Evolutionary conservation across 2,329 filamentous ascomycete genomes (phyloP).

Genomic region (Xylaria sp.): DNA sequence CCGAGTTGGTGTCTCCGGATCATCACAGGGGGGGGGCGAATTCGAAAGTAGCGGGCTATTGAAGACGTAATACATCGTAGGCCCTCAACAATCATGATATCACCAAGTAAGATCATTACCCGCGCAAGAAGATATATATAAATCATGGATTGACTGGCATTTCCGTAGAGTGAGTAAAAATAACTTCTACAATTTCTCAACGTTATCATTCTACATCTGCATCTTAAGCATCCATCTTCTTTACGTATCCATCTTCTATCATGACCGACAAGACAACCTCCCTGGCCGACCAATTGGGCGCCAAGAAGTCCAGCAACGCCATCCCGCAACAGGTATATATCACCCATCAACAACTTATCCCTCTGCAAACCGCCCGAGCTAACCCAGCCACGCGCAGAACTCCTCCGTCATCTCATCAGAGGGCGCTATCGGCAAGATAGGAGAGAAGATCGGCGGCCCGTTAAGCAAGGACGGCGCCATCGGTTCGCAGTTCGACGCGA

Average conservation of each 20-base stretch:
- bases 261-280: conserved; percentile 24
- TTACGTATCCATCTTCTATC: not conserved
- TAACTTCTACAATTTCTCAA: not conserved
- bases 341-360: no score
- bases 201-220: no score
- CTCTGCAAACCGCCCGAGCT: not conserved
- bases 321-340: conserved; percentile 5
- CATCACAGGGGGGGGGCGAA: not conserved
- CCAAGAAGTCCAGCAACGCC: conserved; percentile 18
- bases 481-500: conserved; percentile 21
- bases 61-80: conserved; percentile 18
- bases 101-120: not conserved
- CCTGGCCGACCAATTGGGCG: conserved; percentile 15
- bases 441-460: conserved; percentile 22
- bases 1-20: not conserved
- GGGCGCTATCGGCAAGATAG: conserved; percentile 20
- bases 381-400: not conserved
- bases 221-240: not conserved
- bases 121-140: not conserved
- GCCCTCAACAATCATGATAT: conserved; percentile 17
- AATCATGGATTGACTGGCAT: not conserved
- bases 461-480: conserved; percentile 15
- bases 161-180: no score
- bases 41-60: not conserved
- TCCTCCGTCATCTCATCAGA: conserved; percentile 21